Evolutionary conservation across 768 basidiomycete species (phyloP).

Genomic region (Pilatotrama ljubarskyi): DNA sequence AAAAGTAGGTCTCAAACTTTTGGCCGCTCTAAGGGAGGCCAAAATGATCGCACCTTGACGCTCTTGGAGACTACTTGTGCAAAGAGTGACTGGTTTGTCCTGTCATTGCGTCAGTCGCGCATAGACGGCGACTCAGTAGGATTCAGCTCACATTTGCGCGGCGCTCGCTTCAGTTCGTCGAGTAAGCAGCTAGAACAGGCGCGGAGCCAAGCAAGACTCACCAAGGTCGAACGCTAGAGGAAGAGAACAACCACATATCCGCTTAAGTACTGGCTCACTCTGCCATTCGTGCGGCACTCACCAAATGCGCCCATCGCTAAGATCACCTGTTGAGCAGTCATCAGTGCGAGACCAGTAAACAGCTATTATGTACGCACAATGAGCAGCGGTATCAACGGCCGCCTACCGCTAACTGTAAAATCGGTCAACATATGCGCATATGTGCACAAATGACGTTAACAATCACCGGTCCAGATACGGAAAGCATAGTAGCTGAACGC

Average conservation of each 20-base stretch:
- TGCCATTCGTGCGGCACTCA: background rate
- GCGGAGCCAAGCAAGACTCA: background rate
- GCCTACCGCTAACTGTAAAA: background rate
- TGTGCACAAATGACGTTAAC: background rate
- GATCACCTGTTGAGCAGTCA: background rate
- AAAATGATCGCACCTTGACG: constrained; percentile 15
- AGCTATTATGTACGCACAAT: constrained; percentile 7
- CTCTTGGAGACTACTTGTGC: constrained; percentile 10
- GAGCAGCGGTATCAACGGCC: background rate
- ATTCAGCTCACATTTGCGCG: background rate
- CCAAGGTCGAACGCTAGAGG: background rate
- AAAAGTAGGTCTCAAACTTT: no score
- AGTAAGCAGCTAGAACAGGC: background rate
- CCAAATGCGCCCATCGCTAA: constrained; percentile 1
- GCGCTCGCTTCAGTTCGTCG: background rate
- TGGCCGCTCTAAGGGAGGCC: no score
- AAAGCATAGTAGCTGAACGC: constrained; percentile 22
- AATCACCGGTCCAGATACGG: constrained; percentile 20
- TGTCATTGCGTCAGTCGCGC: background rate
- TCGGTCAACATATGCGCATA: background rate
- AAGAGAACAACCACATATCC: no score
- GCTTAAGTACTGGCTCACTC: no score
- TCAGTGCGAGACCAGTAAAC: background rate
- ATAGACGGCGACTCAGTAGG: no score
- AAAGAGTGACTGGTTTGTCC: constrained; percentile 16